Conservation (phyloP, 768 basidiomycete genomes). For the Leccinum truebloodii region DNA sequence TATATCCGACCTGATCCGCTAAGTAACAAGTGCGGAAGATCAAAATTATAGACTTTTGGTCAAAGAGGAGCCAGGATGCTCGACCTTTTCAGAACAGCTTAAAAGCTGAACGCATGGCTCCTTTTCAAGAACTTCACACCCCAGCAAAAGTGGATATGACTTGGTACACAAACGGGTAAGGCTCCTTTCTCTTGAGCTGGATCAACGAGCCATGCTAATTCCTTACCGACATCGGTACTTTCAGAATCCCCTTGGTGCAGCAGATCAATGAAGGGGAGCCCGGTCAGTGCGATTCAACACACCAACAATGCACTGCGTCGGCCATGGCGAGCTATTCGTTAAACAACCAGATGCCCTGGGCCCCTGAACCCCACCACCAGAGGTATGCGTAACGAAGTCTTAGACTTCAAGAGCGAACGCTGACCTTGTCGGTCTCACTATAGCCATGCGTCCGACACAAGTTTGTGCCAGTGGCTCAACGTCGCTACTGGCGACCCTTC, state of each 20-base stretch:
- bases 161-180: slow-evolving; percentile 13
- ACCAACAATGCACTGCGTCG: slow-evolving; percentile 6
- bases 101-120: slow-evolving; percentile 4
- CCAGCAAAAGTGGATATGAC: slow-evolving; percentile 11
- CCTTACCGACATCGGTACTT: slow-evolving; percentile 1
- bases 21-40: neutral
- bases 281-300: neutral
- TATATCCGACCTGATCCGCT: slow-evolving; percentile 18
- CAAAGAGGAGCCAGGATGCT: neutral
- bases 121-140: neutral
- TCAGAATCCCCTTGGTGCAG: neutral
- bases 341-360: neutral
- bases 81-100: slow-evolving; percentile 5
- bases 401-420: neutral
- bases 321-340: neutral
- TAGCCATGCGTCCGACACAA: slow-evolving; percentile 2
- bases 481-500: neutral
- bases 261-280: neutral
- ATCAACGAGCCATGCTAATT: neutral
- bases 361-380: neutral
- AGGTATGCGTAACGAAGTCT: slow-evolving; percentile 14
- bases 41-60: slow-evolving; percentile 13
- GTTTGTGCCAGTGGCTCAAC: slow-evolving; percentile 5
- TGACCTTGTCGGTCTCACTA: neutral
- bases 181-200: neutral